These are phyloP conservation scores for Helicocarpus griseus DNA, from an alignment of 2,329 filamentous ascomycete species.

Conservation along the genomic window DNA sequence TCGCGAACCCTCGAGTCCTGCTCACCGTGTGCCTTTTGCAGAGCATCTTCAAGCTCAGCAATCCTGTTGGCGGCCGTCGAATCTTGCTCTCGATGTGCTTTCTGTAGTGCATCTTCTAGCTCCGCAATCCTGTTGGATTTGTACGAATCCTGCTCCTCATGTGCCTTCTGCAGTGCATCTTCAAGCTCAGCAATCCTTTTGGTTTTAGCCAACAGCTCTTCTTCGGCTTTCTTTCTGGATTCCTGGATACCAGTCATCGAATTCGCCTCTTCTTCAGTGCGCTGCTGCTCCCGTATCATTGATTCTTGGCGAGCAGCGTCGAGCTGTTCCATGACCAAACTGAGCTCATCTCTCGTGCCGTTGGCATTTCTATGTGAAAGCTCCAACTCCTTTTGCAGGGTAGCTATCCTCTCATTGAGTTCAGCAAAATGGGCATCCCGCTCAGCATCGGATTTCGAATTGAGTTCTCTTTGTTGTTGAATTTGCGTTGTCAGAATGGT, in stretches of 20 bases:
- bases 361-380: constrained; percentile 38
- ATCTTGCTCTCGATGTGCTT: neutral
- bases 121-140: constrained; percentile 13
- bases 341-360: constrained; percentile 31
- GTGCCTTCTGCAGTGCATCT: constrained; percentile 10
- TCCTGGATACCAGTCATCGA: constrained; percentile 22
- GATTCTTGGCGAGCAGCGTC: constrained; percentile 30
- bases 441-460: constrained; percentile 68
- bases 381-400: constrained; percentile 56
- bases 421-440: constrained; percentile 40
- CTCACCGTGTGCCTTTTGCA: constrained; percentile 8
- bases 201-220: constrained; percentile 16
- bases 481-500: constrained; percentile 82
- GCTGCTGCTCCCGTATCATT: constrained; percentile 25
- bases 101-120: constrained; percentile 14
- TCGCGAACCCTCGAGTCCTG: neutral
- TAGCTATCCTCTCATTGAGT: constrained; percentile 40
- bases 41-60: constrained; percentile 12
- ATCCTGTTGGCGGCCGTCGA: no score
- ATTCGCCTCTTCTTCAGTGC: constrained; percentile 21
- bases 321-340: constrained; percentile 34
- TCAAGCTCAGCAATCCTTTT: constrained; percentile 15
- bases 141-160: neutral
- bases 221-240: constrained; percentile 16
- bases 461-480: constrained; percentile 88